Conservation (phyloP, 2,329 filamentous ascomycete species). For the Clonostachys rosea region DNA sequence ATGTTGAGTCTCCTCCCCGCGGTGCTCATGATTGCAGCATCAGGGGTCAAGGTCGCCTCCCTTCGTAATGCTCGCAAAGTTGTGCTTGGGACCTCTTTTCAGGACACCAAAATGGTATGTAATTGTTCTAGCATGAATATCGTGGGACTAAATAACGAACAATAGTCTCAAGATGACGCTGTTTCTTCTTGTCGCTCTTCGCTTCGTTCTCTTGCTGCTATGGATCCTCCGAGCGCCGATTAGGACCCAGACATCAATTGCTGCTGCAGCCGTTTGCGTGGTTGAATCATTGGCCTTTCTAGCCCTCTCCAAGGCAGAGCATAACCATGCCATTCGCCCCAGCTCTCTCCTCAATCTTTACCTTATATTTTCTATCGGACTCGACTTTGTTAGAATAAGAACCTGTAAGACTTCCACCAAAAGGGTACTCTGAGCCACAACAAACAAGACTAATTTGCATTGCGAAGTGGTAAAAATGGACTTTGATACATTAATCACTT, state of each 20-base stretch:
- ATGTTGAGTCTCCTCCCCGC: slow-evolving; percentile 18
- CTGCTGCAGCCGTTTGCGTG: slow-evolving; percentile 16
- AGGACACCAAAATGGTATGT: slow-evolving; percentile 13
- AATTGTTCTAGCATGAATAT: no score
- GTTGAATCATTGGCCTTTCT: slow-evolving; percentile 16
- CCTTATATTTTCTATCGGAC: slow-evolving; percentile 21
- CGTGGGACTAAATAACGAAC: no score
- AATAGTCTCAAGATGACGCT: no score
- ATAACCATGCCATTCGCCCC: slow-evolving; percentile 20
- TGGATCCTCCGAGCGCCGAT: slow-evolving; percentile 1
- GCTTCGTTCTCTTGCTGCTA: slow-evolving; percentile 1
- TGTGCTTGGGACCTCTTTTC: slow-evolving; percentile 5
- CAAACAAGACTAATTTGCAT: no score
- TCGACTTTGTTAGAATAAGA: slow-evolving; percentile 14
- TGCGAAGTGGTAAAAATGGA: no score
- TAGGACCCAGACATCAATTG: slow-evolving; percentile 14
- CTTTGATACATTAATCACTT: no score
- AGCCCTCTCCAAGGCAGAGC: slow-evolving; percentile 23
- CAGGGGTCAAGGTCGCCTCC: slow-evolving; percentile 6
- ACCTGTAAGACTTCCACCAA: no score
- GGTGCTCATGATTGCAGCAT: slow-evolving; percentile 13
- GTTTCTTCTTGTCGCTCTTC: background rate
- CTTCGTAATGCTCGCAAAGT: slow-evolving; percentile 5
- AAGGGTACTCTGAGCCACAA: no score
- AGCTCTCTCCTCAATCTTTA: slow-evolving; percentile 22